phyloP scores from a whole-genome alignment of 1,139 yeast species.

The Hyphopichia khmerensis region DNA sequence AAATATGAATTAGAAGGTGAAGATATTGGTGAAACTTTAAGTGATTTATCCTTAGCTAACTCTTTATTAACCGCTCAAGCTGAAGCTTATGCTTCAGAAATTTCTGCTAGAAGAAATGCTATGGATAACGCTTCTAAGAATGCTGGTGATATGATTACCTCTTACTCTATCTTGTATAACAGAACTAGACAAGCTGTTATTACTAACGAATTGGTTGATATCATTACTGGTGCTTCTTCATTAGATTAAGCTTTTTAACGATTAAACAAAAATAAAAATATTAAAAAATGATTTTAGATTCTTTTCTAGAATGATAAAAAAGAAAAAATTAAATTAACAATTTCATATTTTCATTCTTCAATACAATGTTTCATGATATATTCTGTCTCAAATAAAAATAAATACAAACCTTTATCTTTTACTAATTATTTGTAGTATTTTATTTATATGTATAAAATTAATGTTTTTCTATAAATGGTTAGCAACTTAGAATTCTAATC shows the following conservation, averaged over 20 bases:
- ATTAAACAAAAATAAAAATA: neutral
- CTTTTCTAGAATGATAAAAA: no score
- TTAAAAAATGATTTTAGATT: constrained; percentile 1
- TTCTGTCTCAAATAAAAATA: neutral
- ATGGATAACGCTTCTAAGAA: constrained; percentile 99
- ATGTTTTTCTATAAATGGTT: no score
- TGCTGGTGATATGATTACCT: constrained; percentile 98
- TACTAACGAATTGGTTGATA: constrained; percentile 98
- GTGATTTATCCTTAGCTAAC: constrained; percentile 90
- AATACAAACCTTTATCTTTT: neutral
- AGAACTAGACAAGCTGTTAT: constrained; percentile 99
- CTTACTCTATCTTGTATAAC: constrained; percentile 95
- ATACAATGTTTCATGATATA: constrained; percentile 8
- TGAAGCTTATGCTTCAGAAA: constrained; percentile 97
- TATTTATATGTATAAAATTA: no score
- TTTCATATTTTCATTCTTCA: constrained; percentile 4
- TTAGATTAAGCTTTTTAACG: constrained; percentile 58
- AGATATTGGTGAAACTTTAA: constrained; percentile 61
- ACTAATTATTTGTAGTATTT: neutral
- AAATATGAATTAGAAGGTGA: constrained; percentile 80
- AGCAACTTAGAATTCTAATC: constrained; percentile 33
- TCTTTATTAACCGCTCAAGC: constrained; percentile 89
- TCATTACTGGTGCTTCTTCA: constrained; percentile 99
- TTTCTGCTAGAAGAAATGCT: constrained; percentile 98
- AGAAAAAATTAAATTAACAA: no score